These are phyloP conservation scores for Mycena crocata DNA, from an alignment of 768 basidiomycete species.

Conservation along the genomic window DNA sequence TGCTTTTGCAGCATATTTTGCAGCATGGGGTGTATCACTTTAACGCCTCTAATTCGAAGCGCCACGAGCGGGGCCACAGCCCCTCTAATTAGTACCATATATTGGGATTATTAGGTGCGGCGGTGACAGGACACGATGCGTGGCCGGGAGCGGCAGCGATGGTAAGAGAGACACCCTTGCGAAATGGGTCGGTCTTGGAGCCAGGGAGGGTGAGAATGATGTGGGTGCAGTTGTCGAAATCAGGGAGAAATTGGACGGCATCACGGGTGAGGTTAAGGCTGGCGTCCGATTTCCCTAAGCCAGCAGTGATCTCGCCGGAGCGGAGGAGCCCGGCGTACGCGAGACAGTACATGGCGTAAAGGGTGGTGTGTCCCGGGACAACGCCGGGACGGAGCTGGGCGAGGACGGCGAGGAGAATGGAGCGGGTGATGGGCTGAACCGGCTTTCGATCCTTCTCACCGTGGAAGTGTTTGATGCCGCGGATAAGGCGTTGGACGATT, in stretches of 20 bases:
- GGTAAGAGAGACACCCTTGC: constrained; percentile 16
- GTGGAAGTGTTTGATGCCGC: constrained; percentile 37
- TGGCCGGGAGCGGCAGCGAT: not conserved
- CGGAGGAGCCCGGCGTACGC: not conserved
- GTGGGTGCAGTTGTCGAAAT: not conserved
- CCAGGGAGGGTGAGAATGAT: not conserved
- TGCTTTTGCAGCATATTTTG: no score
- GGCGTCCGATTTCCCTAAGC: not conserved
- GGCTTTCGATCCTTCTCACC: constrained; percentile 26
- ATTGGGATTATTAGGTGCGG: no score
- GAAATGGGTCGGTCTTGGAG: constrained; percentile 7
- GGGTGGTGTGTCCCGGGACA: not conserved
- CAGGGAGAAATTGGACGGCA: not conserved
- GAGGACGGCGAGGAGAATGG: not conserved
- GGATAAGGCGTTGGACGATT: constrained; percentile 31
- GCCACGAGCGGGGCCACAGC: no score
- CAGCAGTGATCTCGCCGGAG: not conserved
- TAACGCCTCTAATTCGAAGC: no score
- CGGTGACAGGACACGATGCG: not conserved
- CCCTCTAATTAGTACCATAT: no score
- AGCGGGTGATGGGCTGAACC: constrained; percentile 4
- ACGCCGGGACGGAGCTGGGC: not conserved
- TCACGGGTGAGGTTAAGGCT: not conserved
- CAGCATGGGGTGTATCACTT: no score
- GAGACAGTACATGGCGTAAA: not conserved